Evolutionary conservation across 192 early-diverging fungal species (phyloP), one percentile per base, ranked within the genome.

Genomic region (Chytriomyces sp.): DNA sequence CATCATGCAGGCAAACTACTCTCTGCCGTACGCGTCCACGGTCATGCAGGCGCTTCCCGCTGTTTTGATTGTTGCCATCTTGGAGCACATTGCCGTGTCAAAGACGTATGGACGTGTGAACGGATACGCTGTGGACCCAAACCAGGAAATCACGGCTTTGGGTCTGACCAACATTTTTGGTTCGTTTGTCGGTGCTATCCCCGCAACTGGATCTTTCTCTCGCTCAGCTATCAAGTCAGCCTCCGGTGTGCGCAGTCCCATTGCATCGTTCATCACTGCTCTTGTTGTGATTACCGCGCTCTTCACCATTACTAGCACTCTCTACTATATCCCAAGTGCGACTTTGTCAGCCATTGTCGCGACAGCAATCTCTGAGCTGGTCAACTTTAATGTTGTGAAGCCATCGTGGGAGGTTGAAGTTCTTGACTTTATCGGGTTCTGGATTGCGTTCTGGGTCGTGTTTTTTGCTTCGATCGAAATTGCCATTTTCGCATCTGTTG

Each of bases 161-260:
- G 96, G 96, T 44, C 43, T 91, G 23, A 91, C 93, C 46, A 98
- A 98, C 85, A 76, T 94, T 28, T 79, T 92, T 76, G 94, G 89
- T 8, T 90, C 92, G 8, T 96, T 97, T 82, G 93, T 98, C 81
- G 87, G 90, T 69, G 93, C 89, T 11, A 96, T 93, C 84, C 91
- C 95, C 23, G 88, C 93, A 1, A 96, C 96, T 13, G 96, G 95
- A 49, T 95, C 94, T 7, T 97, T 98, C 85, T 95, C 94, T 11
- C 91, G 96, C 57, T 92, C 93, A 0, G 94, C 95, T 61, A 89
- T 98, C 81, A 96, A 95, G 83, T 88, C 93, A 76, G 89, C 91
- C 77, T 92, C 94, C 9, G 96, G 96, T 18, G 91, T 92, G 46
- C 85, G 90, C 59, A 92, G 93, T 7, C 94, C 95, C 7, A 79